Conservation (phyloP, 805 yeast genomes). For the Nakazawaea ernobii region DNA sequence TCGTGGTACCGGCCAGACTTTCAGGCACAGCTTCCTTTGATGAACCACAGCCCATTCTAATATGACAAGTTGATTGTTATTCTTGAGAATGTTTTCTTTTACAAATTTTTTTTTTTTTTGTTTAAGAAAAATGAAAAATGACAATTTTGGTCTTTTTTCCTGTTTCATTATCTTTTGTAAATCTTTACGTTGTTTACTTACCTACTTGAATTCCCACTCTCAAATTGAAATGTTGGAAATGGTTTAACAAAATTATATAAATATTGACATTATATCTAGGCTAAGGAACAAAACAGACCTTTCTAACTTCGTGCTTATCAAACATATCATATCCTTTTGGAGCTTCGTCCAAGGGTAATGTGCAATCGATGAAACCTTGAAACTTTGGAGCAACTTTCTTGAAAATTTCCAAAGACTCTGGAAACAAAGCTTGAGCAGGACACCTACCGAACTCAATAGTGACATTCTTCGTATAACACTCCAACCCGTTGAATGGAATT, state of each 20-base stretch:
- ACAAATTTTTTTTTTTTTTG: no score
- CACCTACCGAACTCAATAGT: slow-evolving; percentile 59
- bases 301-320: slow-evolving; percentile 48
- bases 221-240: no score
- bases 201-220: no score
- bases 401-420: slow-evolving; percentile 45
- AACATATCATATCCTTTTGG: slow-evolving; percentile 43
- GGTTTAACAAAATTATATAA: no score
- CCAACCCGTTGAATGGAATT: slow-evolving; percentile 50
- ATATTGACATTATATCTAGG: no score
- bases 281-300: slow-evolving; percentile 38
- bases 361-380: slow-evolving; percentile 45
- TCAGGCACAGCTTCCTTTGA: slow-evolving; percentile 9
- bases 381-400: slow-evolving; percentile 38
- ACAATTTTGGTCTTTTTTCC: no score
- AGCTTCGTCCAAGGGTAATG: slow-evolving; percentile 38
- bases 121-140: no score
- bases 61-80: not conserved
- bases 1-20: not conserved
- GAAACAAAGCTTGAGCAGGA: slow-evolving; percentile 52
- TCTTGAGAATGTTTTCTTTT: no score
- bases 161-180: no score
- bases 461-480: slow-evolving; percentile 51
- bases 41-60: slow-evolving; percentile 11
- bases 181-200: no score